Base-by-base conservation (phyloP, 1,139 yeast species). In the Arxiozyma telluris region DNA sequence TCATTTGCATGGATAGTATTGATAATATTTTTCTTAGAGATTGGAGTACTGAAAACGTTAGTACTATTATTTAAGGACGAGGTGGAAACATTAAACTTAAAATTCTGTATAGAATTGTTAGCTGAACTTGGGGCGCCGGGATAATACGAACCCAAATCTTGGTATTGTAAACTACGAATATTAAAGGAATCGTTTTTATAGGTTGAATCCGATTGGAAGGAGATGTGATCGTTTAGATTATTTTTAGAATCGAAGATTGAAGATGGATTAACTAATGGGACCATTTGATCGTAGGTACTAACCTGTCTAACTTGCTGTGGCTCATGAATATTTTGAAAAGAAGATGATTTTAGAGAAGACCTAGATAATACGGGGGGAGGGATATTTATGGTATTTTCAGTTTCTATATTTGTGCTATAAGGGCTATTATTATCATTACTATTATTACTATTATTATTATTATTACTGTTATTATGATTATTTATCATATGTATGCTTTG, bases 41-140 rank as follows among this genome's bases (percentile, higher is more conserved):
- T 50, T 50, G 53, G 49, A 27, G 49, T 50, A 15, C 30, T 44
- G 23, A 49, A 49, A 49, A 49, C 43, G 23, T 49, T 49, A 18
- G 41, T 20, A 30, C 41, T 49, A 9, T 50, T 61, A 54, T 59
- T 65, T 20, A 64, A 55, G 4, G 68, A 64, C 8, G 63, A 46
- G 22, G 52, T 54, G 1, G 67, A 60, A 41, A 50, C 18, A 62
- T 54, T 23, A 21, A 22, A 39, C 41, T 41, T 41, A 25, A n/a
- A 25, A 25, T 49, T 49, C 62, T 66, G 30, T 60, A 60, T 44
- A 57, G 50, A 49, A 60, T 61, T 8, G 68, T 59, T 15, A 12
- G 64, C 62, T 15, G 68, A 46, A n/a, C 8, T 61, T n/a, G 71
- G 64, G 43, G 65, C 63, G 39, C 67, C 67, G 21, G 75, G 73